A percentile compares a stretch with the other conserved stretches of the same genome.
Evolutionary conservation across 768 basidiomycete species (phyloP).

Genomic region (Russula emetica): DNA sequence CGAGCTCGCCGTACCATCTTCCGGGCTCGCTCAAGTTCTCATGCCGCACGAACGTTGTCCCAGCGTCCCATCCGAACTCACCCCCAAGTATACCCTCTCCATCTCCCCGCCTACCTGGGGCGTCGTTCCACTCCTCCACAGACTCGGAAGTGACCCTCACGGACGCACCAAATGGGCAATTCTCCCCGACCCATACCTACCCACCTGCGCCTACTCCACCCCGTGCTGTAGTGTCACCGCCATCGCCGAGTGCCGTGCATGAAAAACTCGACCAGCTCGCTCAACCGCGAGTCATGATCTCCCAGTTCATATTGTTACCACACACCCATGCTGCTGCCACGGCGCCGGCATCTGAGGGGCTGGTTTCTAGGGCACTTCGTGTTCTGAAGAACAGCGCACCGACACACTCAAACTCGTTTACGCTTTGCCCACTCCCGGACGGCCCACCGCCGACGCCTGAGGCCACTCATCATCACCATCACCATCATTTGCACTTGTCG

Average conservation of each 20-base stretch:
- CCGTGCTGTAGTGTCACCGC: slow-evolving; percentile 30
- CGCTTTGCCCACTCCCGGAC: slow-evolving; percentile 24
- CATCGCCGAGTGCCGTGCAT: slow-evolving; percentile 33
- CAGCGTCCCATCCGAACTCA: background rate
- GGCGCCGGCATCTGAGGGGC: slow-evolving; percentile 20
- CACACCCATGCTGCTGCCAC: slow-evolving; percentile 31
- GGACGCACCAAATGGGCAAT: slow-evolving; percentile 25
- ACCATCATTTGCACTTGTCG: background rate
- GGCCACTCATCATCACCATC: background rate
- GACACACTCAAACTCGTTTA: slow-evolving; percentile 24
- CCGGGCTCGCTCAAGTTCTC: slow-evolving; percentile 37
- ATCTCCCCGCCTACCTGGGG: slow-evolving; percentile 12
- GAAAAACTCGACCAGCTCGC: slow-evolving; percentile 33
- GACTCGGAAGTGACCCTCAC: slow-evolving; percentile 35
- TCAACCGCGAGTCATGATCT: slow-evolving; percentile 22
- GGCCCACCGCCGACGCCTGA: background rate
- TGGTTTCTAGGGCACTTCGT: slow-evolving; percentile 33
- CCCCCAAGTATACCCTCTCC: background rate
- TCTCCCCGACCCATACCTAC: slow-evolving; percentile 36
- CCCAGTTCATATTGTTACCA: slow-evolving; percentile 37
- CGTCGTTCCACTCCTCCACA: slow-evolving; percentile 23
- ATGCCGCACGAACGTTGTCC: slow-evolving; percentile 34
- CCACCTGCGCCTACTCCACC: slow-evolving; percentile 37
- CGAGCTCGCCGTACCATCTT: slow-evolving; percentile 33
- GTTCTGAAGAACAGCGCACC: slow-evolving; percentile 27